A percentile compares a stretch with the other conserved stretches of the same genome.
Evolutionary conservation across 768 basidiomycete genomes (phyloP).

Genomic region (Sarcomyxa edulis): DNA sequence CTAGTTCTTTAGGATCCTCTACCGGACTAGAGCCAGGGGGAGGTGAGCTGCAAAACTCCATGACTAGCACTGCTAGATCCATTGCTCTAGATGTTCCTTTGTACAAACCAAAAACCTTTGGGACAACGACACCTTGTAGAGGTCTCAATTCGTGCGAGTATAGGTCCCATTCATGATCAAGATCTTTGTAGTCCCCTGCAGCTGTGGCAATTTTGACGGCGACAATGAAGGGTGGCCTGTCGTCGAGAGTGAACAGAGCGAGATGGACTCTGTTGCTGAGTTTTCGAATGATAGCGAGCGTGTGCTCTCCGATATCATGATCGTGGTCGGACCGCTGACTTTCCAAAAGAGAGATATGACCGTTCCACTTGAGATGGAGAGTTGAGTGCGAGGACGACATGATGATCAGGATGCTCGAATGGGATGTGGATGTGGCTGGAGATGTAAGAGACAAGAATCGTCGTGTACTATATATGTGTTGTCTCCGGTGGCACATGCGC

Average conservation of each 20-base stretch:
- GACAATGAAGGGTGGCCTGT: constrained; percentile 5
- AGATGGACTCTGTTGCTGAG: constrained; percentile 15
- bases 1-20: constrained; percentile 6
- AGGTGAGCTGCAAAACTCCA: constrained; percentile 29
- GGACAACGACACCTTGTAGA: constrained; percentile 34
- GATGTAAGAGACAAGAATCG: too few relatives aligned
- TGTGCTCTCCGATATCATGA: too few relatives aligned
- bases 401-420: too few relatives aligned
- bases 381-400: too few relatives aligned
- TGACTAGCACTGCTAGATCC: constrained; percentile 25
- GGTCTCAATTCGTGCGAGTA: constrained; percentile 24
- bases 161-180: constrained; percentile 27
- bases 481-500: too few relatives aligned
- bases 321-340: too few relatives aligned
- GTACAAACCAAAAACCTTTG: constrained; percentile 32
- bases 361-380: too few relatives aligned
- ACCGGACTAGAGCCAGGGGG: constrained; percentile 3
- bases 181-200: constrained; percentile 14
- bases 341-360: too few relatives aligned
- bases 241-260: constrained; percentile 15
- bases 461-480: too few relatives aligned
- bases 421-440: too few relatives aligned
- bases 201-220: constrained; percentile 30
- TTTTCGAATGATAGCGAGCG: constrained; percentile 15
- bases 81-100: constrained; percentile 19